Base-by-base conservation (phyloP, 2,329 filamentous ascomycete species). In the Cytospora chrysosperma region DNA sequence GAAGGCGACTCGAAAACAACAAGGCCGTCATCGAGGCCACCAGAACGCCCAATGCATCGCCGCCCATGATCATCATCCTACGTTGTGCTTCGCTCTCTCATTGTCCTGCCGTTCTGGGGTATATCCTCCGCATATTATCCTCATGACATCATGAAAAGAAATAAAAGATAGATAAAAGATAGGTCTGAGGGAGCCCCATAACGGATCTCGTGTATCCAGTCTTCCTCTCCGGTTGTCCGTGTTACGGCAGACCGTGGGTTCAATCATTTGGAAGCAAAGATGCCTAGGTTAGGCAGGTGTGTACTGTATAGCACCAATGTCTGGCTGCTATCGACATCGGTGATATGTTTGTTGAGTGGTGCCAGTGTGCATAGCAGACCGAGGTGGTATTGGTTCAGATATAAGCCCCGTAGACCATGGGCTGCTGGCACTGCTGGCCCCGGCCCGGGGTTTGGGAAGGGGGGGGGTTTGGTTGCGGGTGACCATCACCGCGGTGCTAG, bases 121-220 rank as follows among this genome's bases (percentile, higher is more conserved):
- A 67, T 67, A 67, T 67, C 65, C 65, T 56, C 56, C 65, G 49
- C 58, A 43, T 26, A 34, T 59, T 43, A 13, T 40, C 43, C 53
- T 65, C 60, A 57, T 67, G 49, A 61, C 28, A 56, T 63, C 65
- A 54, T 65, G 13, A 43, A 40, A 12, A 24, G 43, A 53, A 54
- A 43, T 15, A 50, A n/a, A 27, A n/a, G n/a, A 34, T 15, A 30
- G 49, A 53, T 62, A 15, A 50, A 53, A 37, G n/a, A 26, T 17
- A n/a, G 21, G 21, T 51, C 43, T 37, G 37, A 61, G 9, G 28
- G 51, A 30, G 21, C 40, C 37, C 28, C 28, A 28, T 15, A 27
- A 12, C 24, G 27, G 59, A 55, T 37, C 6, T 17, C 30, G 28
- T 61, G 28, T 55, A 52, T 40, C 26, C 59, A 12, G 26, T 40